Base-by-base conservation (phyloP, 805 yeast genomes). In the Spathaspora passalidarum region DNA sequence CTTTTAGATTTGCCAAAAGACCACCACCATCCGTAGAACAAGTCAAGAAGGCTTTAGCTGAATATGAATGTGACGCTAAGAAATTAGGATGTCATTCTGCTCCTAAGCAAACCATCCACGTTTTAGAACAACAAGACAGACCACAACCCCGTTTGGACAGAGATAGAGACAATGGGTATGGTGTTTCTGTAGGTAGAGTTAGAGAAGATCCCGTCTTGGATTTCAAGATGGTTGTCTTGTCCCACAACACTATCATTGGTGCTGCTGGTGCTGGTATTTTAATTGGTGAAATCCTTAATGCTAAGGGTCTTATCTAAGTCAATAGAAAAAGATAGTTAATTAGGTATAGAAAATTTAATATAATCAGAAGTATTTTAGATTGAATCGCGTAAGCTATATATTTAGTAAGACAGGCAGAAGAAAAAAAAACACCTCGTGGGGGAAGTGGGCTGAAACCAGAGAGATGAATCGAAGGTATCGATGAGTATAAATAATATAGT, bases 141-240 rank as follows among this genome's bases (percentile, higher is more conserved):
- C 99, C 99, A 22, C 99, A 94, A 67, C 99, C 99, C 49, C 80
- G 99, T 72, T 79, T 94, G 59, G 98, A 94, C 80, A 82, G 99
- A 60, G 90, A 92, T 65, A 83, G 97, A 72, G 97, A 95, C 61
- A 79, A 76, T 44, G 98, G 99, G 25, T 91, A 81, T 69, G 95
- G 96, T 58, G 97, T 92, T 44, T 79, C 95, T 39, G 97, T 94
- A 43, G 98, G 99, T 42, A 81, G 99, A 69, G 72, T 94, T 49
- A 84, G 99, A 74, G 87, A 82, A 56, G 99, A 94, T 64, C 90
- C 96, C 7, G 88, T 94, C 10, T 77, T 94, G 56, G 99, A 94
- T 67, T 82, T 79, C 75, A 94, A 94, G 73, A 92, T 94, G 91
- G 97, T 94, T 45, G 94, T 90, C n/a, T 75, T 94, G 54, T 91